These are phyloP conservation scores for Ambrosiella cleistominuta DNA, from an alignment of 2,329 filamentous ascomycete genomes.

Conservation along the genomic window DNA sequence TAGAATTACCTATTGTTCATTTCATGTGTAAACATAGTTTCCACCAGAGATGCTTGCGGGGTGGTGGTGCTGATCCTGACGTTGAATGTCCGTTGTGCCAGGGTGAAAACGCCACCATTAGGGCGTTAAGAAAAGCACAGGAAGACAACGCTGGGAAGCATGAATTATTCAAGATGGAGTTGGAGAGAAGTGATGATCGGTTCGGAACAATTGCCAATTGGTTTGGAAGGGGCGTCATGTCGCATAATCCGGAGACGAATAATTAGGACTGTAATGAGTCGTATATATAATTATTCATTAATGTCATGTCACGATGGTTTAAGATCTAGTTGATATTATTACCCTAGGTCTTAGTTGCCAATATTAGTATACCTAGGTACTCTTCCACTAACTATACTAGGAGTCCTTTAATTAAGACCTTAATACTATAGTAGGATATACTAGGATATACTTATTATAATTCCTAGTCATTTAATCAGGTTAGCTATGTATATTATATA, in stretches of 20 bases:
- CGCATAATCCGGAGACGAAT: slow-evolving; percentile 15
- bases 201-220: slow-evolving; percentile 89
- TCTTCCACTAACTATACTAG: too few relatives aligned
- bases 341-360: too few relatives aligned
- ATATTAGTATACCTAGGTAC: too few relatives aligned
- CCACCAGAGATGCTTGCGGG: slow-evolving; percentile 68
- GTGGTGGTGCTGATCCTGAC: slow-evolving; percentile 31
- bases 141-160: slow-evolving; percentile 73
- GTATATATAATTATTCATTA: too few relatives aligned
- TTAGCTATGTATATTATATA: too few relatives aligned
- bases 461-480: too few relatives aligned
- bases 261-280: neutral
- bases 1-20: slow-evolving; percentile 83
- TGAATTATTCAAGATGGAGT: slow-evolving; percentile 69
- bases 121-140: slow-evolving; percentile 71
- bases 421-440: too few relatives aligned
- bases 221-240: slow-evolving; percentile 87
- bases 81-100: slow-evolving; percentile 78
- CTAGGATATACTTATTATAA: too few relatives aligned
- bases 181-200: slow-evolving; percentile 60
- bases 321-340: too few relatives aligned
- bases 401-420: too few relatives aligned
- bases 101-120: slow-evolving; percentile 68
- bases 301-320: too few relatives aligned
- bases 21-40: slow-evolving; percentile 96